phyloP scores from a whole-genome alignment of 208 protist species.

The Phytomonas sp. region DNA sequence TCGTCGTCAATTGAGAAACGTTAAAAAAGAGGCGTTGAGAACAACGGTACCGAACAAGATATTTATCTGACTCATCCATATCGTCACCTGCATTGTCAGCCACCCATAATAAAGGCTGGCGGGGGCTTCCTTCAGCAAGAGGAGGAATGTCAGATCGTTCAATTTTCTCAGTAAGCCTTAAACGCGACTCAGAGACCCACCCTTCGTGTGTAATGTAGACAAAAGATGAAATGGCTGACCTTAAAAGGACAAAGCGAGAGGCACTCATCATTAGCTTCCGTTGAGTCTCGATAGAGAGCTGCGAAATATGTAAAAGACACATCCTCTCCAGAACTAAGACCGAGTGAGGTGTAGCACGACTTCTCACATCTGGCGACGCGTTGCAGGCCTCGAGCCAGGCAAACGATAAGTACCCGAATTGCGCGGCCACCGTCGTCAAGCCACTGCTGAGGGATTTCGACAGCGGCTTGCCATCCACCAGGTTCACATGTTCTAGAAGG shows the following conservation, averaged over 20 bases:
- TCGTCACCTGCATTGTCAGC: neutral
- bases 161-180: slow-evolving; percentile 16
- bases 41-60: slow-evolving; percentile 10
- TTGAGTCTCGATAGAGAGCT: slow-evolving; percentile 30
- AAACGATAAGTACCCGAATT: slow-evolving; percentile 68
- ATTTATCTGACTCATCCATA: neutral
- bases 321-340: slow-evolving; percentile 25
- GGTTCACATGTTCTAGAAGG: slow-evolving; percentile 33
- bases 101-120: slow-evolving; percentile 46
- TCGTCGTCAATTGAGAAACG: slow-evolving; percentile 10
- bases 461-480: slow-evolving; percentile 23
- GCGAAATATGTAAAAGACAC: slow-evolving; percentile 48
- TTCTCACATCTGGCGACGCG: neutral
- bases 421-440: slow-evolving; percentile 65
- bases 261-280: slow-evolving; percentile 18
- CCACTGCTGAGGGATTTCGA: slow-evolving; percentile 25
- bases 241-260: slow-evolving; percentile 30
- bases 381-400: slow-evolving; percentile 35
- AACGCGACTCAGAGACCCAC: slow-evolving; percentile 18
- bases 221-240: slow-evolving; percentile 25
- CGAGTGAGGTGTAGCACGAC: slow-evolving; percentile 22
- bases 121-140: neutral
- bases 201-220: slow-evolving; percentile 15
- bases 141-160: slow-evolving; percentile 15
- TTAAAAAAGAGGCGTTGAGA: slow-evolving; percentile 26